These are phyloP conservation scores for Massarina eburnea DNA, from an alignment of 2,329 filamentous ascomycete species.

Conservation along the genomic window DNA sequence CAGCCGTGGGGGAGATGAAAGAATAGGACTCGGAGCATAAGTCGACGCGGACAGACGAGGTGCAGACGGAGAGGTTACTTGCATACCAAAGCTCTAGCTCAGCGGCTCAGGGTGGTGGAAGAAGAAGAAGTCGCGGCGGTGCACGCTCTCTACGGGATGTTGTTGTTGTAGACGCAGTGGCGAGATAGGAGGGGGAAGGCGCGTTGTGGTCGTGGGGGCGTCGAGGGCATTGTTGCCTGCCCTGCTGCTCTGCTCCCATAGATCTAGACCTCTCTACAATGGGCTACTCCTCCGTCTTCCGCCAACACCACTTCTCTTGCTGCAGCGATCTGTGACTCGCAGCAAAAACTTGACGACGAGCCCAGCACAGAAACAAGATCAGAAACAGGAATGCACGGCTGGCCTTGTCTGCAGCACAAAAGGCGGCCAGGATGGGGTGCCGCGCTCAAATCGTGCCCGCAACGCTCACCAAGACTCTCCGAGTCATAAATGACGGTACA, in stretches of 20 bases:
- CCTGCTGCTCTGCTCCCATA: background rate
- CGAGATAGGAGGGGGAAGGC: background rate
- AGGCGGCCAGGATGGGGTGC: no score
- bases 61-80: background rate
- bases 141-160: background rate
- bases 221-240: background rate
- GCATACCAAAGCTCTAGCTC: background rate
- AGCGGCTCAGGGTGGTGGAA: no score
- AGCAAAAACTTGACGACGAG: no score
- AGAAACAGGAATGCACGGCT: no score
- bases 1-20: constrained; percentile 10
- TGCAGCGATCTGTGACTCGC: no score
- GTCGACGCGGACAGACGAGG: background rate
- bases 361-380: no score
- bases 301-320: no score
- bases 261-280: constrained; percentile 3
- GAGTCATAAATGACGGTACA: no score
- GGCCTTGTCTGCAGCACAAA: no score
- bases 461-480: no score
- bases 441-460: no score
- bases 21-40: background rate
- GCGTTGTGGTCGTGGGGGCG: background rate
- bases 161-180: background rate
- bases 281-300: no score
- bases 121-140: background rate